A percentile compares a stretch with the other conserved stretches of the same genome.
These are phyloP conservation scores for Xylariaceae sp. DNA, from an alignment of 2,329 filamentous ascomycete genomes.

Conservation along the genomic window DNA sequence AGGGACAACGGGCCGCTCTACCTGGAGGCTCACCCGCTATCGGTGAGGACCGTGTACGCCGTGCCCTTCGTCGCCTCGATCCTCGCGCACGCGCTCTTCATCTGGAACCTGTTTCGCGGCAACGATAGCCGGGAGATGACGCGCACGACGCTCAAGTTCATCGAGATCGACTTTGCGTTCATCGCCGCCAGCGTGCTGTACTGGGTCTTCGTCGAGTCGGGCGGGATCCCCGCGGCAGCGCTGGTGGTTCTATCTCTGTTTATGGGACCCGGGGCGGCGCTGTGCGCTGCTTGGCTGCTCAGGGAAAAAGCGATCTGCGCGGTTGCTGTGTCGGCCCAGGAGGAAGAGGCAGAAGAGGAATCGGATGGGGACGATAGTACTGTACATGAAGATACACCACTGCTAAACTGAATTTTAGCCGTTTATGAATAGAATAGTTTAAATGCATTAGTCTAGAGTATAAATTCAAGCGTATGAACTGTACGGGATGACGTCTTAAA, in stretches of 20 bases:
- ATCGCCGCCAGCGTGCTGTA: slow-evolving; percentile 56
- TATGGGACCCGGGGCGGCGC: slow-evolving; percentile 46
- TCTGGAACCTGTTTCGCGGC: slow-evolving; percentile 46
- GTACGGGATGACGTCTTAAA: too few relatives aligned
- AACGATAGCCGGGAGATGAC: slow-evolving; percentile 59
- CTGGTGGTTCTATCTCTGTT: slow-evolving; percentile 37
- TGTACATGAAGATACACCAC: slow-evolving; percentile 28
- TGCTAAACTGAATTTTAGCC: slow-evolving; percentile 15
- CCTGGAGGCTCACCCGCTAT: slow-evolving; percentile 49
- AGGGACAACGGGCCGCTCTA: slow-evolving; percentile 44
- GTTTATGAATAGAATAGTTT: too few relatives aligned
- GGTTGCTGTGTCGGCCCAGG: slow-evolving; percentile 2
- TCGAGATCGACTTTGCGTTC: slow-evolving; percentile 54
- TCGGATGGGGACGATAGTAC: slow-evolving; percentile 26
- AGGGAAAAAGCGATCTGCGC: slow-evolving; percentile 30
- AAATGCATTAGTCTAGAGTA: too few relatives aligned
- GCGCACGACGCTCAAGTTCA: slow-evolving; percentile 51
- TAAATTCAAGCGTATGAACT: too few relatives aligned
- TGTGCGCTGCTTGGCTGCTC: slow-evolving; percentile 38
- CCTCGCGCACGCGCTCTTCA: slow-evolving; percentile 49
- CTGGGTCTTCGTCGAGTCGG: slow-evolving; percentile 59
- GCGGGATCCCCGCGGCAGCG: slow-evolving; percentile 44
- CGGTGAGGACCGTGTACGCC: slow-evolving; percentile 51
- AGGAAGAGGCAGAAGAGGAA: slow-evolving; percentile 16
- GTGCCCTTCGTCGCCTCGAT: slow-evolving; percentile 52